Base-by-base conservation (phyloP, 768 basidiomycete genomes). In the Panus rudis region DNA sequence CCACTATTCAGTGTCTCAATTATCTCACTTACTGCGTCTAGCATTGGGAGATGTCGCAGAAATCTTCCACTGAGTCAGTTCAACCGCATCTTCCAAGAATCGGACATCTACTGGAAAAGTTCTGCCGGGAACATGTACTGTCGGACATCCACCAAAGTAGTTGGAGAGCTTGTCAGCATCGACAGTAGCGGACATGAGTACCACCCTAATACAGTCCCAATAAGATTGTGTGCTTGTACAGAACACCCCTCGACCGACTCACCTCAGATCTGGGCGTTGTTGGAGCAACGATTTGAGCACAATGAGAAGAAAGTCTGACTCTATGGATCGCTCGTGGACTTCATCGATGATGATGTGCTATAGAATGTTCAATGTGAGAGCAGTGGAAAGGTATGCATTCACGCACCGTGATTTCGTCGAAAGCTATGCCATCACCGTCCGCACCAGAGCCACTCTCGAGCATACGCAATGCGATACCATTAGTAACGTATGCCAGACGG, bases 311-410 rank as follows among this genome's bases (percentile, higher is more conserved):
- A 99, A 99, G 62, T 98, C 94, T 0, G 91, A 93, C 58, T 99
- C 94, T 52, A 99, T 96, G 6, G 84, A 90, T 17, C 94, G 82
- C 67, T 99, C 94, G 55, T 99, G 94, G 37, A 87, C 89, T 68
- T 99, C 94, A 52, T 99, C 94, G 32, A 98, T 84, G 46, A 99
- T 84, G 58, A 99, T 81, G 56, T 96, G 92, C 89, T 92, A 14
- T 3, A 46, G 26, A 31, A 6, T 44, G 16, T 35, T 50, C 19
- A 34, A 19, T 14, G 28, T 10, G 10, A 30, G 28, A 30, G 16
- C 10, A 16, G 16, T 16, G 28, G 28, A 10, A 10, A 16, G 28
- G 10, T 30, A 30, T 30, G 10, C 10, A 30, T 16, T 16, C 28
- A 50, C 75, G 62, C 52, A 90, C 92, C n/a, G 96, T 97, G 42